phyloP scores from a whole-genome alignment of 176 grass and related monocot genomes.

The Oryza brachyantha region DNA sequence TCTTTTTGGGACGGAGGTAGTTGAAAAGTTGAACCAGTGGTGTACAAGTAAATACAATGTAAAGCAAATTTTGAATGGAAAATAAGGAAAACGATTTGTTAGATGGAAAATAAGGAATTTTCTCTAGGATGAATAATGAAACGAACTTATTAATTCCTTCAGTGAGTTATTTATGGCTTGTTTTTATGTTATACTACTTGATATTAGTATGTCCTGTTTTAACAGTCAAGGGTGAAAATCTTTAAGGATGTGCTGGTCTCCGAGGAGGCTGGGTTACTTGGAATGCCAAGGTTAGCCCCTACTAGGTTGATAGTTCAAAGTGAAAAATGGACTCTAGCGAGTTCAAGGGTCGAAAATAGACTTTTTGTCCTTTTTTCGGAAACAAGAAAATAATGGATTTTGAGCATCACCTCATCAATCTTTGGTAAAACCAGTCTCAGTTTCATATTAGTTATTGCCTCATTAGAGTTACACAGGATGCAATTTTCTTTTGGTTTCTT shows the following conservation, averaged over 20 bases:
- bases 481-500: background rate
- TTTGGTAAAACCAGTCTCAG: background rate
- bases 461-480: background rate
- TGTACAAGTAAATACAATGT: background rate
- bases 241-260: background rate
- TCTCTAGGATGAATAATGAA: background rate
- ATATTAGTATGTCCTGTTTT: background rate
- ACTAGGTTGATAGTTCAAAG: background rate
- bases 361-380: background rate
- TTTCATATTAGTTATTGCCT: background rate
- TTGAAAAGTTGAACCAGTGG: background rate
- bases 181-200: conserved; percentile 2
- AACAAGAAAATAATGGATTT: background rate
- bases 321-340: background rate
- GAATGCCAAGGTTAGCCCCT: background rate
- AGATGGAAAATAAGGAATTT: background rate
- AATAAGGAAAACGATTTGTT: background rate
- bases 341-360: background rate
- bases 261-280: background rate
- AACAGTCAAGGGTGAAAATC: background rate
- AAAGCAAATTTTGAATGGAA: background rate
- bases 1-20: too few species aligned
- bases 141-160: background rate
- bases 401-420: background rate
- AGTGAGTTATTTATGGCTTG: background rate